Base-by-base conservation (phyloP, 495 filamentous ascomycete species). In the Penicillium arizonense region DNA sequence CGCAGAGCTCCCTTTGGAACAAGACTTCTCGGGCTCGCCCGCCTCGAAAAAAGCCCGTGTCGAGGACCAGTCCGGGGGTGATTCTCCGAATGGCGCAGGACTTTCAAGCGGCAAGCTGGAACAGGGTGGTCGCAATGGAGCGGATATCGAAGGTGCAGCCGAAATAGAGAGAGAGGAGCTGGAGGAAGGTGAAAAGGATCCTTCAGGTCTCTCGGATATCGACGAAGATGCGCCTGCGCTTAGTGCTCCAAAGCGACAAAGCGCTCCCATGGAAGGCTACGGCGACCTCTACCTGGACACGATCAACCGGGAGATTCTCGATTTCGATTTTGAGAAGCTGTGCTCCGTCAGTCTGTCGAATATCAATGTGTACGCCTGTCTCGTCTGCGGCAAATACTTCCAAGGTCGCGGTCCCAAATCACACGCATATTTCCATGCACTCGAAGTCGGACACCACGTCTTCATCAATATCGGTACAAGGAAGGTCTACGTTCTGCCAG, bases 261-360 rank as follows among this genome's bases (percentile, higher is more conserved):
- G 75, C 30, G 88, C 86, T 24, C 94, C 94, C 14, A 81, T 87
- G 34, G 89, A 87, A 71, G 94, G 95, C 47, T 97, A 96, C 71
- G 85, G 85, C 53, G 95, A 99, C 69, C 83, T 99, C 28, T 99
- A 99, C 68, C 88, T 99, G 46, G 95, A 99, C 71, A 97, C 93
- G 3, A 93, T 99, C 71, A 85, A 97, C 72, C 90, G 94, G 35
- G 73, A 72, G 28, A 73, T 96, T 13, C 84, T 96, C 14, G 92
- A 96, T 69, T 96, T 96, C 62, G 94, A 99, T 68, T 99, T 99
- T 68, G 93, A 97, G 63, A 97, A 97, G 77, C 82, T 96, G 16
- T 99, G 94, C 76, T 97, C 95, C 2, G 78, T 97, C 57, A 93
- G 89, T 21, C 76, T 99, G 9, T 96, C 91, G 18, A 97, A 97